These are phyloP conservation scores for Globomyces sp. DNA, from an alignment of 371 early-diverging fungal species.

Conservation along the genomic window DNA sequence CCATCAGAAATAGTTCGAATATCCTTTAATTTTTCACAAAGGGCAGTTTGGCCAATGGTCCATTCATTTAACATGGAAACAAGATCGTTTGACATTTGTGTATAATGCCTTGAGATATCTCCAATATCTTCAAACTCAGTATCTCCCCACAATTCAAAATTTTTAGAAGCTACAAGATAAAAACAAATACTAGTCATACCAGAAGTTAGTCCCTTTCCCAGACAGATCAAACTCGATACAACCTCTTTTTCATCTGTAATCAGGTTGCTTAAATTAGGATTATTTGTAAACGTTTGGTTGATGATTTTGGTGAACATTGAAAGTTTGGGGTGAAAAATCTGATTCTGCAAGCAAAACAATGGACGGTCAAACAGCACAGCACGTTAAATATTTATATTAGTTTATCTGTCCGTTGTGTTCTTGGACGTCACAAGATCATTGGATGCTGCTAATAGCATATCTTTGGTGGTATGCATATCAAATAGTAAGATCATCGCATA, in stretches of 20 bases:
- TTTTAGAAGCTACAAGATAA: not conserved
- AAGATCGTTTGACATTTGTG: not conserved
- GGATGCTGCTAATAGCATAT: too few species aligned
- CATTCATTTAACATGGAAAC: conserved; percentile 5
- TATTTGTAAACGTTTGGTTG: not conserved
- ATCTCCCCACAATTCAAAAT: conserved; percentile 4
- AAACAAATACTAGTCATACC: not conserved
- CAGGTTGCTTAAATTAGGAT: conserved; percentile 4
- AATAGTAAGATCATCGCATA: conserved; percentile 29
- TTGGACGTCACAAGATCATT: too few species aligned
- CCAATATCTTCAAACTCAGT: conserved; percentile 3
- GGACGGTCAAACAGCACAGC: too few species aligned
- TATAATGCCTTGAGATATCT: conserved; percentile 3
- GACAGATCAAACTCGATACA: not conserved
- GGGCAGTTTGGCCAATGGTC: conserved; percentile 1
- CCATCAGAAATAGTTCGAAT: conserved; percentile 7
- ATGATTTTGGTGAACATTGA: too few species aligned
- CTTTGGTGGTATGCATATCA: conserved; percentile 27
- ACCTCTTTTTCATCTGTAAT: conserved; percentile 7
- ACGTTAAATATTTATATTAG: too few species aligned
- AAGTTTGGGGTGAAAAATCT: too few species aligned
- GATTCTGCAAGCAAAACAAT: too few species aligned
- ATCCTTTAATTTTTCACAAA: conserved; percentile 11
- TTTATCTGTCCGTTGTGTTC: too few species aligned
- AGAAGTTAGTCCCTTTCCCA: not conserved